A percentile compares a stretch with the other conserved stretches of the same genome.
phyloP scores from a whole-genome alignment of 371 early-diverging fungal genomes.

The Mortierella sp. region DNA sequence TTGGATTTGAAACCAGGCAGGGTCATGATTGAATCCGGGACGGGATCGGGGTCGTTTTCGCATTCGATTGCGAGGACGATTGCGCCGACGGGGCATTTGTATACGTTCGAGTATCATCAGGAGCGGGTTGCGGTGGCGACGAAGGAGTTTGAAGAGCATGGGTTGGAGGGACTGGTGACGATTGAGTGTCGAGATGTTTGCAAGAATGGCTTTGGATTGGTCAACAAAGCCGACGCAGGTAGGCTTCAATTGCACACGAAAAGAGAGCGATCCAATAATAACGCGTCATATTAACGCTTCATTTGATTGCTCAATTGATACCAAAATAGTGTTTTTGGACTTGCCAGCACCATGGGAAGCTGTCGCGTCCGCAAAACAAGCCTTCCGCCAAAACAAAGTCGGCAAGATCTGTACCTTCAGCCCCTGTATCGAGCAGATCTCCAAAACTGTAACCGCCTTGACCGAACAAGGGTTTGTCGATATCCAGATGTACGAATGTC shows the following conservation, averaged over 20 bases:
- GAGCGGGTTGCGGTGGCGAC: constrained; percentile 78
- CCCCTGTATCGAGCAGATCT: constrained; percentile 97
- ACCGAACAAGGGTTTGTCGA: constrained; percentile 85
- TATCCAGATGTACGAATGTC: constrained; percentile 85
- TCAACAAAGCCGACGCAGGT: constrained; percentile 81
- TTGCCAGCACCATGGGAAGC: constrained; percentile 98
- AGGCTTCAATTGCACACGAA: neutral
- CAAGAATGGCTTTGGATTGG: constrained; percentile 87
- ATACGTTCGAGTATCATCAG: constrained; percentile 94
- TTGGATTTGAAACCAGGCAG: constrained; percentile 89
- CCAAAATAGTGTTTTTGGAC: constrained; percentile 87
- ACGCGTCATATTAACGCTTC: neutral
- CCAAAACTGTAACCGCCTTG: constrained; percentile 79
- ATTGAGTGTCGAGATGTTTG: constrained; percentile 89
- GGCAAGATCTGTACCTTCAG: constrained; percentile 93
- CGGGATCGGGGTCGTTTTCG: constrained; percentile 96
- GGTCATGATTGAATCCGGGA: constrained; percentile 94
- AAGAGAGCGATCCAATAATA: neutral
- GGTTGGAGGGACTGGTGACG: constrained; percentile 71
- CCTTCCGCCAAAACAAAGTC: constrained; percentile 79
- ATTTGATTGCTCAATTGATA: neutral
- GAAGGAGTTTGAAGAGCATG: constrained; percentile 86
- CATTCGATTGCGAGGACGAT: constrained; percentile 92
- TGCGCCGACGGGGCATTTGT: constrained; percentile 86
- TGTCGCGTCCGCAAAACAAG: constrained; percentile 80